These are phyloP conservation scores for Aristolochia californica DNA, from an alignment of 164 flowering plant genomes.

Conservation along the genomic window DNA sequence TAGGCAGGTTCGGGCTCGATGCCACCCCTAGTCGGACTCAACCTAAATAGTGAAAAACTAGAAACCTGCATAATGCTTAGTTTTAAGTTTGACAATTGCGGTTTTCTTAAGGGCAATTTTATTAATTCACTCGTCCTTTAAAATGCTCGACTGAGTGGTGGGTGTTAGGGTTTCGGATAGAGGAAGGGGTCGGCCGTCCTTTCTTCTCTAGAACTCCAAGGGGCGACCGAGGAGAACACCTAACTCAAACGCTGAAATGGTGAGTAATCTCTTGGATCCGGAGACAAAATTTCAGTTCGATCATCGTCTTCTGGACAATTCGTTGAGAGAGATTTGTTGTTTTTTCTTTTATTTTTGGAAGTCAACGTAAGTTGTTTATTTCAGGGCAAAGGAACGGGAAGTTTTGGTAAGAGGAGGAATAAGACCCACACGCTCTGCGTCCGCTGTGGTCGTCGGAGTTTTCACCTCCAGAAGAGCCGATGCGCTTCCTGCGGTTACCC, in stretches of 20 bases:
- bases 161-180: too few species aligned
- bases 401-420: slow-evolving; percentile 44
- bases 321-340: neutral
- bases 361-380: neutral
- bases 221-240: slow-evolving; percentile 3
- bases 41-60: too few species aligned
- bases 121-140: too few species aligned
- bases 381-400: slow-evolving; percentile 39
- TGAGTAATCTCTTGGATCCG: neutral
- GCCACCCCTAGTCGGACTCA: too few species aligned
- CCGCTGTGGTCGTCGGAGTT: slow-evolving; percentile 40
- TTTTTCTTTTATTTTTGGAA: neutral
- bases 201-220: neutral
- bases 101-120: too few species aligned
- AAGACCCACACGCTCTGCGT: slow-evolving; percentile 45
- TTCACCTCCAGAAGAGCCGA: slow-evolving; percentile 43
- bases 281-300: neutral
- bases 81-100: too few species aligned
- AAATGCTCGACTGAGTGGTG: too few species aligned
- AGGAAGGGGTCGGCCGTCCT: too few species aligned
- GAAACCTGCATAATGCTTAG: too few species aligned
- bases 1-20: too few species aligned
- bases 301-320: neutral
- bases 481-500: slow-evolving; percentile 38
- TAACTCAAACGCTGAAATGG: neutral